Base-by-base conservation (phyloP, 1,139 yeast species). In the Candida dubliniensis region DNA sequence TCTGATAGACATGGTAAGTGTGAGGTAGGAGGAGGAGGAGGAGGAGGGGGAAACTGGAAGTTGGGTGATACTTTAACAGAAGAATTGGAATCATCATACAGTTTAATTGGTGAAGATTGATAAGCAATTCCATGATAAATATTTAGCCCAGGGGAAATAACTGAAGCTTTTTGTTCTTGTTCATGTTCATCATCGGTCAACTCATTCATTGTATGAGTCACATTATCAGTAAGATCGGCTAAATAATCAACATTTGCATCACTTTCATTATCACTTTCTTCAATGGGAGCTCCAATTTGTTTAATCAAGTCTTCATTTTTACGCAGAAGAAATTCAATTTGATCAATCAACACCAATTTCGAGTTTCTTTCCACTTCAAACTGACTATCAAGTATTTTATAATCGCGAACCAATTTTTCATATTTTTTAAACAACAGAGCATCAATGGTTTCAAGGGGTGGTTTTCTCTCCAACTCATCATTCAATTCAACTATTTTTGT, bases 321-420 rank as follows among this genome's bases (percentile, higher is more conserved):
- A 45, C 66, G 67, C 35, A 76, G 67, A 49, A 78, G 63, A 53
- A 63, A 64, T 54, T 79, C 84, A 36, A 79, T 66, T 60, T 79
- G 82, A 52, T 78, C 82, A 47, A 79, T 76, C 42, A 79, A 70
- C 35, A 76, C 67, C 48, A 76, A 60, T 50, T 78, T 79, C 44
- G 78, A 75, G 49, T 74, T 79, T 48, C 71, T 69, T 55, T 76
- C 79, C 30, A 79, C 61, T 59, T 65, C 77, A 53, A 53, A 76
- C 55, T 69, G 70, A 55, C 69, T 71, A 59, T 63, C 69, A 44
- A 64, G 68, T 15, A 66, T 67, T 55, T 56, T 70, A 61, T 53
- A 75, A 57, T 65, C 74, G 50, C 61, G 71, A 36, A 63, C 46
- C 32, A 74, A 54, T 42, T 64, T 60, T 43, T 62, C 57, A 55